Base-by-base conservation (phyloP, 306 rosid species). In the Rosa rugosa region DNA sequence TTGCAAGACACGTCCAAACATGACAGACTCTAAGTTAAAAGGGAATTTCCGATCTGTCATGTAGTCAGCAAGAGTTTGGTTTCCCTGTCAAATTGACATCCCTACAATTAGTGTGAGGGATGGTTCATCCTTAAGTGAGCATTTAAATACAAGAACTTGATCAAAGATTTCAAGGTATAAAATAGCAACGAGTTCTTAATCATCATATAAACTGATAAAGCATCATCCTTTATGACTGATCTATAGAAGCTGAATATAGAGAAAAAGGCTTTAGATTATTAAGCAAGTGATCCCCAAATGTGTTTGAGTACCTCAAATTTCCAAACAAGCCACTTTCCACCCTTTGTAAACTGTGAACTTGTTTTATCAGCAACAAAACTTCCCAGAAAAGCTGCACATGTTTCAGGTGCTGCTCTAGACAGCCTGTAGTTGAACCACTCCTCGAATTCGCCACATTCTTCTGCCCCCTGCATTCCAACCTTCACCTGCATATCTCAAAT, bases 301-400 rank as follows among this genome's bases (percentile, higher is more conserved):
- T 1, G 1, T 8, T 8, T 20, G 34, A 75, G 87, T 87, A 94
- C 99, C 99, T 93, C 99, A 75, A 91, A 95, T 82, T 95, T 95
- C 98, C 99, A 95, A 66, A 92, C 99, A 57, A 95, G 98, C 99
- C 99, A 95, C 84, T 93, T 95, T 81, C 97, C 96, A 69, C 94
- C 99, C 69, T 87, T 87, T 65, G 91, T 85, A 85, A 91, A 95
- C 76, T 85, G 85, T 49, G 91, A 81, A 73, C 54, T 87, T 36
- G 91, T 91, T 84, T 81, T 67, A 75, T 89, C 94, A 57, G 98
- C 94, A 13, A 93, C 84, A 80, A 95, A 93, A 88, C 97, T 91
- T 65, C 99, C 98, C 77, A 95, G 96, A 80, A 93, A 95, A 18
- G 93, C 88, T 14, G 99, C 99, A 57, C 97, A 95, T 47, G 99